Evolutionary conservation across 192 early-diverging fungal genomes (phyloP), one percentile per base, ranked within the genome.

Genomic region (Gigaspora rosea): DNA sequence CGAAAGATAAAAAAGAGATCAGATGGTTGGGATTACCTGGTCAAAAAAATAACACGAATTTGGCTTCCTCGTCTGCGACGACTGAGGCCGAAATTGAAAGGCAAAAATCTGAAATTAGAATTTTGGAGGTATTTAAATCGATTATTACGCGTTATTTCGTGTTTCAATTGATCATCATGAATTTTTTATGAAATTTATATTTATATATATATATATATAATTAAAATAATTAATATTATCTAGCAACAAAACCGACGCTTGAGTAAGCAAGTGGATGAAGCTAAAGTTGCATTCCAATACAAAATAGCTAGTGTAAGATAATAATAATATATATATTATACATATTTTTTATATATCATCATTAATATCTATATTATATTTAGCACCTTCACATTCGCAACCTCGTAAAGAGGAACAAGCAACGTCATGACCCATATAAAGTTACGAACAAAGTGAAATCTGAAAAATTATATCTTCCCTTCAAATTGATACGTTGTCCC

Each of bases 1-100:
- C 66, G 12, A 92, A 90, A 83, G 88, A 88, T 68, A 85, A 85
- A 63, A 89, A 88, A 78, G 89, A 86, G 65, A 92, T 92, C 50
- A 81, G 81, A 52, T 92, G 91, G 90, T 82, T 87, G 32, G 89
- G 91, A 2, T 79, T 92, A 18, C 83, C 87, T 8, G 78, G 82
- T 18, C 69, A 85, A 35, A 80, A 57, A 70, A 8, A 56, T 67
- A 41, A 67, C 57, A 61, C 6, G 4, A 54, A 46, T 50, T 54
- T 33, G 9, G 27, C 75, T 20, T 67, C 49, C 13, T 66, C 64
- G 49, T 67, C 75, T 76, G 64, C 9, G 63, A 67, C 64, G 75
- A 76, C 48, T 8, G 56, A 57, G 49, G 75, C 50, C 33, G 75
- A 76, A 76, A 65, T 54, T 67, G 75, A 76, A 56, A 66, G 75